Percentiles rank a stretch among this genome's conserved stretches.
These are phyloP conservation scores for Trifolium pratense DNA, from an alignment of 306 rosid species.

Conservation along the genomic window DNA sequence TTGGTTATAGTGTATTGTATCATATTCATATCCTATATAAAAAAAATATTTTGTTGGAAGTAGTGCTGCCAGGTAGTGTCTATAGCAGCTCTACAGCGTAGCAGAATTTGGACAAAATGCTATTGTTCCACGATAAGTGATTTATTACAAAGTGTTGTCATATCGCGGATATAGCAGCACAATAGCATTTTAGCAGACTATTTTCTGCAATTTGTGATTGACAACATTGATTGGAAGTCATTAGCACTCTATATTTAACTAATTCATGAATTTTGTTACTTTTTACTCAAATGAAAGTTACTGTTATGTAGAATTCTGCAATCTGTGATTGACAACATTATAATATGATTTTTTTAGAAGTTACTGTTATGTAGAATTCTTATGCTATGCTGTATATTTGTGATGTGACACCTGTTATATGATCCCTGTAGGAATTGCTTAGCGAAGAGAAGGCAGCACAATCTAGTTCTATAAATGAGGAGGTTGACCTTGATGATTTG, in stretches of 20 bases:
- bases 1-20: neutral
- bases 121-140: neutral
- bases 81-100: too few species aligned
- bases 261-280: neutral
- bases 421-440: slow-evolving; percentile 66
- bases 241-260: slow-evolving; percentile 22
- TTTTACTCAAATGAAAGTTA: slow-evolving; percentile 18
- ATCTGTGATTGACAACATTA: neutral
- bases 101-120: neutral
- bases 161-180: neutral
- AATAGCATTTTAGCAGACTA: neutral
- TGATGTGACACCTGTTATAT: slow-evolving; percentile 30
- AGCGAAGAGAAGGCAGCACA: slow-evolving; percentile 57
- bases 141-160: neutral
- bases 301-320: neutral
- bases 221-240: neutral
- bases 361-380: slow-evolving; percentile 4
- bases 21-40: neutral
- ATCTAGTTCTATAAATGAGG: slow-evolving; percentile 72
- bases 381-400: slow-evolving; percentile 20
- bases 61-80: too few species aligned
- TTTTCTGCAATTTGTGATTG: neutral
- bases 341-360: neutral
- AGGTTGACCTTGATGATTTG: slow-evolving; percentile 89
- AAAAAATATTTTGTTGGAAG: too few species aligned